phyloP scores from a whole-genome alignment of 176 grass and related monocot species.

The Aegilops longissima region DNA sequence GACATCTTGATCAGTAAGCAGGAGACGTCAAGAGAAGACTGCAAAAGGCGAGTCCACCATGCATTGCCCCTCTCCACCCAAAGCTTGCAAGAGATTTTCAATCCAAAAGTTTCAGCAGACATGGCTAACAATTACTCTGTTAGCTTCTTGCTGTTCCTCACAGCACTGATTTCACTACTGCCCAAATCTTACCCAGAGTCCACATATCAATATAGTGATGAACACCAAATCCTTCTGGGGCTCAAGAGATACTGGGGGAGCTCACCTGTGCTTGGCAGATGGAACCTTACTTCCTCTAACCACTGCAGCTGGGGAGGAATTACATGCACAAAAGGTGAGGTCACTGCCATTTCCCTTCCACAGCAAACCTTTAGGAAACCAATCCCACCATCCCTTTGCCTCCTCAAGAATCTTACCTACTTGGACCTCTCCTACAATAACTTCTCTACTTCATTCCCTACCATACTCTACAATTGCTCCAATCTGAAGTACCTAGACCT shows the following conservation, averaged over 20 bases:
- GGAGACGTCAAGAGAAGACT: too few relatives aligned
- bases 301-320: slow-evolving; percentile 61
- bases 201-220: neutral
- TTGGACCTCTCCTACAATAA: slow-evolving; percentile 56
- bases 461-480: slow-evolving; percentile 42
- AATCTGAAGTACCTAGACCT: slow-evolving; percentile 34
- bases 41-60: too few relatives aligned
- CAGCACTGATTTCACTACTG: neutral
- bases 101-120: too few relatives aligned
- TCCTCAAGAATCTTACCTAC: slow-evolving; percentile 36
- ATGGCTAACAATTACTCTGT: too few relatives aligned
- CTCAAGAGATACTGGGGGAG: slow-evolving; percentile 43
- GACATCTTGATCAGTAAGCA: too few relatives aligned
- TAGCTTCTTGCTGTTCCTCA: neutral
- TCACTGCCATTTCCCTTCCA: slow-evolving; percentile 27
- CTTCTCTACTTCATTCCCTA: slow-evolving; percentile 40
- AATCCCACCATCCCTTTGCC: slow-evolving; percentile 52
- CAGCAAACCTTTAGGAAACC: neutral
- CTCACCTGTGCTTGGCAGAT: slow-evolving; percentile 31
- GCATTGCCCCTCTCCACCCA: too few relatives aligned
- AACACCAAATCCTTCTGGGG: slow-evolving; percentile 39
- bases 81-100: too few relatives aligned
- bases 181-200: neutral
- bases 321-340: slow-evolving; percentile 27
- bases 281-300: slow-evolving; percentile 23